Evolutionary conservation across 495 filamentous ascomycete genomes (phyloP), one percentile per base, ranked within the genome.

Genomic region (Annulohypoxylon stygium): DNA sequence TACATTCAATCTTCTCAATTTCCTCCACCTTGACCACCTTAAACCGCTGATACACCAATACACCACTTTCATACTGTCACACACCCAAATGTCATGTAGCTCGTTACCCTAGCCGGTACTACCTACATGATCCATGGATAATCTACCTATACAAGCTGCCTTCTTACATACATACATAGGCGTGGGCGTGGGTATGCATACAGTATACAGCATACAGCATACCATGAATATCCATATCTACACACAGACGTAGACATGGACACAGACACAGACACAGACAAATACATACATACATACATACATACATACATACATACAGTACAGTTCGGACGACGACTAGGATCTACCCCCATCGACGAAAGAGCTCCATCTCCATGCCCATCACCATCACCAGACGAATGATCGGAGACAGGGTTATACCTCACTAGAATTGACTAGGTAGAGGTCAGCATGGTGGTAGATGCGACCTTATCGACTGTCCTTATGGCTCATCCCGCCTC

Each of bases 381-480:
- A 30, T 30, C 30, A 30, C 30, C 30, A 70, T 74, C 66, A 66
- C 41, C 71, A 74, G 67, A 63, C 43, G 30, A 63, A 50, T 59
- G 67, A 74, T 70, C 67, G 51, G 67, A 67, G 67, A 23, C 63
- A 70, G 57, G 71, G 71, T 70, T 66, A 23, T 61, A 48, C 50
- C 23, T 74, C 23, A n/a, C 58, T 68, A 37, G 8, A 16, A 8
- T 50, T 50, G 16, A 39, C 47, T 50, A 43, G 43, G 12, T 12
- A 55, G 53, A 70, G 47, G 65, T 41, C 50, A 54, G 20, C 47
- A 64, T 60, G 62, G 48, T 62, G 57, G 41, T 59, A 54, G 43
- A 70, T 74, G 36, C 71, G 23, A 74, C 71, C 12, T 74, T 74
- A 70, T 74, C 62, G 55, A 62, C 66, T 67, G 48, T 67, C 50